Percentiles rank a stretch among this genome's conserved stretches.
Evolutionary conservation across 345 rosid genomes (phyloP).

Genomic region (Mangifera indica): DNA sequence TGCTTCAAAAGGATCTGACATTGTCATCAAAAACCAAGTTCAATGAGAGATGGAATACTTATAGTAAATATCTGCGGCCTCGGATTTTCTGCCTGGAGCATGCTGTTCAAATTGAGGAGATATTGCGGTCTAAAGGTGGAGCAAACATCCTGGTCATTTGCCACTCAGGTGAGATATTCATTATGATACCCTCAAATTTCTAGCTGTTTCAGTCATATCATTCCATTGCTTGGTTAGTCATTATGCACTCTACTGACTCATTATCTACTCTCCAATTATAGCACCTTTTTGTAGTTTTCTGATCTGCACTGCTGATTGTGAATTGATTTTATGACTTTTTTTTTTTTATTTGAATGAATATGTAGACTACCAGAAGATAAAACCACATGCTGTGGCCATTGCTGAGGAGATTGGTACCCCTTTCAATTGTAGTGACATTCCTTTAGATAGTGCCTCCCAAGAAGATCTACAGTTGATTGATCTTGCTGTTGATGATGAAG

Average conservation of each 20-base stretch:
- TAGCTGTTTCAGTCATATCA: background rate
- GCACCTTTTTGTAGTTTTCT: background rate
- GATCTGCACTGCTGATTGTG: background rate
- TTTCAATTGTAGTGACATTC: conserved; percentile 64
- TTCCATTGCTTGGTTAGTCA: background rate
- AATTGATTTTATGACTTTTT: background rate
- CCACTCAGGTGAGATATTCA: conserved; percentile 74
- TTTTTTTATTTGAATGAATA: conserved; percentile 13
- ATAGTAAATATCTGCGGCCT: conserved; percentile 62
- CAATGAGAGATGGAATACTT: conserved; percentile 49
- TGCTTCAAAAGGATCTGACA: conserved; percentile 32
- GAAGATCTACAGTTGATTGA: conserved; percentile 80
- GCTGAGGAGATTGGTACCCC: conserved; percentile 67
- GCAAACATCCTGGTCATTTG: conserved; percentile 75
- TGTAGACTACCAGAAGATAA: conserved; percentile 90
- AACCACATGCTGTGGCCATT: conserved; percentile 73
- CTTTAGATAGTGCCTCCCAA: conserved; percentile 57
- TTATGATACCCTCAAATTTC: background rate
- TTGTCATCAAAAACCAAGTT: conserved; percentile 24
- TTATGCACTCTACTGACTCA: background rate
- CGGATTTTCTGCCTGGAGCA: conserved; percentile 96
- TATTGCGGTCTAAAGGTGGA: conserved; percentile 79
- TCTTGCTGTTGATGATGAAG: conserved; percentile 76
- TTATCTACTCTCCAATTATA: background rate
- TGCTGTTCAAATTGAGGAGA: conserved; percentile 69